phyloP scores from a whole-genome alignment of 805 yeast genomes.

The Wickerhamiella dianesei region DNA sequence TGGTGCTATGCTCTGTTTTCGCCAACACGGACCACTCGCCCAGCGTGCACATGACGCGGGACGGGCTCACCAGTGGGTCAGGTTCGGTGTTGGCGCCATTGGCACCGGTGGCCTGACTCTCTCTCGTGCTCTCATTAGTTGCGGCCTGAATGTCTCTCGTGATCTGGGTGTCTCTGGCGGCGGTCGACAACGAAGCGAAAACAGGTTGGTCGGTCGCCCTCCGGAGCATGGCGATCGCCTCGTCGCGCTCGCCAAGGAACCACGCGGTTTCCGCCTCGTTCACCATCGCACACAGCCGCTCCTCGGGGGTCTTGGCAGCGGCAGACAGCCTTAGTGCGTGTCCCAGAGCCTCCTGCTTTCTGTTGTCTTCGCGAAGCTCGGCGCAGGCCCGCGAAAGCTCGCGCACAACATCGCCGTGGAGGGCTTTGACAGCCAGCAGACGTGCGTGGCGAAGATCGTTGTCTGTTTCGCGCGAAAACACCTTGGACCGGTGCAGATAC shows the following conservation, averaged over 20 bases:
- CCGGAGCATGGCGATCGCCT: slow-evolving; percentile 43
- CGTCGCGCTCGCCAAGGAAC: slow-evolving; percentile 42
- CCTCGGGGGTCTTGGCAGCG: background rate
- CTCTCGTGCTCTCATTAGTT: no score
- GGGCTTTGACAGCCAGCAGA: background rate
- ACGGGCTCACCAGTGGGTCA: slow-evolving; percentile 1
- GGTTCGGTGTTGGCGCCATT: no score
- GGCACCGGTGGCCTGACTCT: no score
- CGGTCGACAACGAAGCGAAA: background rate
- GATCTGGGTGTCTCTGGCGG: background rate
- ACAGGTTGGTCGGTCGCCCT: slow-evolving; percentile 13
- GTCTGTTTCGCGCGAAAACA: background rate
- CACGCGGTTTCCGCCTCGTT: slow-evolving; percentile 53
- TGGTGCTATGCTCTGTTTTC: slow-evolving; percentile 49
- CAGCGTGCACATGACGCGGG: slow-evolving; percentile 16
- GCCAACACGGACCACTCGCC: slow-evolving; percentile 62
- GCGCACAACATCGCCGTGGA: background rate
- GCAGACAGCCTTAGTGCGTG: slow-evolving; percentile 17
- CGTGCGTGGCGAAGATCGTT: no score
- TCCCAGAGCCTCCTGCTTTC: slow-evolving; percentile 17
- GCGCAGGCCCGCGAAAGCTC: slow-evolving; percentile 8
- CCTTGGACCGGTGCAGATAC: no score
- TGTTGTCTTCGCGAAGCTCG: slow-evolving; percentile 14
- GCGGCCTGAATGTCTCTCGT: no score
- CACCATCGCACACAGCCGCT: slow-evolving; percentile 22